Evolutionary conservation across 441 rosid species (phyloP).

Genomic region (Populus tomentosa): DNA sequence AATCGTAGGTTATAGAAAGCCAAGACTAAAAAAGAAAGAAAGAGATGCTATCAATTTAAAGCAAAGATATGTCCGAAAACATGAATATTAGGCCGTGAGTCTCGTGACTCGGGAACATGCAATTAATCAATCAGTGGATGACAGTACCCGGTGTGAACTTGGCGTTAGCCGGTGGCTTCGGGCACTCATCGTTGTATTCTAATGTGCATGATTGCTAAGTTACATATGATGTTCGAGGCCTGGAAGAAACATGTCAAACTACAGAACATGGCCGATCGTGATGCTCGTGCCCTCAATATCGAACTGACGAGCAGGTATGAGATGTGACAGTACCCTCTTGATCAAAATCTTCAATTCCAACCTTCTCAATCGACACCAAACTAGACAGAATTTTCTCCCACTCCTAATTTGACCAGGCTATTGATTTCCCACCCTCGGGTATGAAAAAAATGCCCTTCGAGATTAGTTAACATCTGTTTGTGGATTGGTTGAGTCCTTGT

Average conservation of each 20-base stretch:
- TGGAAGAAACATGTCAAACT: not conserved
- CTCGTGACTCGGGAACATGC: not conserved
- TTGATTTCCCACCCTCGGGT: not conserved
- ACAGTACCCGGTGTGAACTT: not conserved
- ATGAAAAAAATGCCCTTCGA: not conserved
- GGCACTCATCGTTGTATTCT: not conserved
- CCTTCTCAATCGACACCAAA: not conserved
- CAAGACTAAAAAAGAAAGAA: not conserved
- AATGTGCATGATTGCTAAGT: not conserved
- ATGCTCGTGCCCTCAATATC: not conserved
- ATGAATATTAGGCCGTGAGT: not conserved
- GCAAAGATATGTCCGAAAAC: not conserved
- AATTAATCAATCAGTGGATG: not conserved
- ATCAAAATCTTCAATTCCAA: not conserved
- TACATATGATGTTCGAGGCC: not conserved
- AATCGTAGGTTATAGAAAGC: not conserved
- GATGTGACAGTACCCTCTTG: not conserved
- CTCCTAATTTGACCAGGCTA: too few relatives aligned
- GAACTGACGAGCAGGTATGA: not conserved
- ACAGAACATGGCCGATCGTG: not conserved
- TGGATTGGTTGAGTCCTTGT: not conserved
- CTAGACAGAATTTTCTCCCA: not conserved
- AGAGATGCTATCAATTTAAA: not conserved
- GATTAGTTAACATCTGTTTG: not conserved
- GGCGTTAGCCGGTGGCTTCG: not conserved